Evolutionary conservation across 192 early-diverging fungal genomes (phyloP), one percentile per base, ranked within the genome.

Genomic region (Umbelopsis ramanniana): DNA sequence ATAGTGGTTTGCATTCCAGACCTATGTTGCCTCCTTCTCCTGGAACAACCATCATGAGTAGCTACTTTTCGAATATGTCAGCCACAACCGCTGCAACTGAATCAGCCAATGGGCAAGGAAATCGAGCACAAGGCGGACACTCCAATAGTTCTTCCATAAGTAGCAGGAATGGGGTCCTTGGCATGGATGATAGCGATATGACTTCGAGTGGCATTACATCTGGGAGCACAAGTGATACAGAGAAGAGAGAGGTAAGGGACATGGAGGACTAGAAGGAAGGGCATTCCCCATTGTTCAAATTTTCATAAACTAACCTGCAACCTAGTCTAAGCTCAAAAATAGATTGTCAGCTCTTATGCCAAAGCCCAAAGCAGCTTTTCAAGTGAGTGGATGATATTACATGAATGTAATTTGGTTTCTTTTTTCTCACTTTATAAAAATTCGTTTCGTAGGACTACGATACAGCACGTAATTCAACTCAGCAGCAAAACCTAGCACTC

Each of bases 321-420:
- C 2, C 2, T 54, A 53, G 17, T 70, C 66, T 38, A 73, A 50
- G 17, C 11, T 38, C 10, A 73, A 67, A 29, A 46, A n/a, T 14
- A 70, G 57, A 23, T 46, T 74, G 3, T 70, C 76, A 22, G 45
- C 57, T 14, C 47, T 74, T 6, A 78, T 78, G 76, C 63, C 72
- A 22, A 78, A 74, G 54, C 76, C 76, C 22, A 69, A 66, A 23
- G 76, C 76, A n/a, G 54, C 33, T 0, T 78, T 74, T 35, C 76
- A 78, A 70, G 75, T 76, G 57, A 45, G 0, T 46, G 7, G 12
- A 60, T 35, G 55, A 17, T 17, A 4, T 15, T 37, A 5, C 2
- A 29, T 14, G 14, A 29, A 55, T 22, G 9, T 6, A 55, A 14
- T 22, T 26, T 22, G 22, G 6, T 17, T 19, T 15, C 1, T 19